Percentiles rank a stretch among this genome's conserved stretches.
Evolutionary conservation across 2,329 filamentous ascomycete genomes (phyloP).

Genomic region (Aureobasidium zeae): DNA sequence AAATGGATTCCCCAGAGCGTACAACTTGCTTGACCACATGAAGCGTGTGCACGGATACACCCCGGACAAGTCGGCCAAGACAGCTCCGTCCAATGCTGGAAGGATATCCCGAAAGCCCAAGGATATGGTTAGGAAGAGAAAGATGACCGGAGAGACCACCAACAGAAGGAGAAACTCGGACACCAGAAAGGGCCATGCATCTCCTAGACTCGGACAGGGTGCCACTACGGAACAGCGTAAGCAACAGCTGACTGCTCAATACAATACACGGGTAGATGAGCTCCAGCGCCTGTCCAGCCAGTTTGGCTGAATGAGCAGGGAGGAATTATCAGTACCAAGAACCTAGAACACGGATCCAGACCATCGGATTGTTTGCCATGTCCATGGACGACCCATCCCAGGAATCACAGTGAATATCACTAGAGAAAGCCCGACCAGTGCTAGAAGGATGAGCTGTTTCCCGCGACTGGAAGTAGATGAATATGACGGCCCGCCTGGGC

Average conservation of each 20-base stretch:
- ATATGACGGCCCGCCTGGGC: too few relatives aligned
- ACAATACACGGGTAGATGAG: conserved; percentile 1
- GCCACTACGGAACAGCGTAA: background rate
- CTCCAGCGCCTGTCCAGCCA: conserved; percentile 4
- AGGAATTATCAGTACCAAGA: too few relatives aligned
- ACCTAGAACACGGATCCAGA: too few relatives aligned
- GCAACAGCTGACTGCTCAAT: conserved; percentile 7
- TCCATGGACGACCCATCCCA: too few relatives aligned
- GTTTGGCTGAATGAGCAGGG: conserved; percentile 9
- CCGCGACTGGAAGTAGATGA: too few relatives aligned
- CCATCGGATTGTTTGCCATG: too few relatives aligned
- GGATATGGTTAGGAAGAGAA: conserved; percentile 15
- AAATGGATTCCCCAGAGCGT: conserved; percentile 86
- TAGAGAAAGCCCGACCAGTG: too few relatives aligned
- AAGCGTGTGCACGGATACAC: conserved; percentile 70
- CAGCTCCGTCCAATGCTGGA: conserved; percentile 10
- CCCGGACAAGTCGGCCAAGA: conserved; percentile 19
- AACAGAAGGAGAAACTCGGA: background rate
- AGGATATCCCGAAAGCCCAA: background rate
- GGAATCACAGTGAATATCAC: too few relatives aligned
- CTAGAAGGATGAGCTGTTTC: too few relatives aligned
- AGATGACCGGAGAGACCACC: background rate
- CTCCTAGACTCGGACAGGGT: conserved; percentile 4
- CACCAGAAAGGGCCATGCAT: conserved; percentile 4
- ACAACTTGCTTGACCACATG: conserved; percentile 97